Conservation (phyloP, 257 asterid genomes). For the Rehmannia glutinosa region DNA sequence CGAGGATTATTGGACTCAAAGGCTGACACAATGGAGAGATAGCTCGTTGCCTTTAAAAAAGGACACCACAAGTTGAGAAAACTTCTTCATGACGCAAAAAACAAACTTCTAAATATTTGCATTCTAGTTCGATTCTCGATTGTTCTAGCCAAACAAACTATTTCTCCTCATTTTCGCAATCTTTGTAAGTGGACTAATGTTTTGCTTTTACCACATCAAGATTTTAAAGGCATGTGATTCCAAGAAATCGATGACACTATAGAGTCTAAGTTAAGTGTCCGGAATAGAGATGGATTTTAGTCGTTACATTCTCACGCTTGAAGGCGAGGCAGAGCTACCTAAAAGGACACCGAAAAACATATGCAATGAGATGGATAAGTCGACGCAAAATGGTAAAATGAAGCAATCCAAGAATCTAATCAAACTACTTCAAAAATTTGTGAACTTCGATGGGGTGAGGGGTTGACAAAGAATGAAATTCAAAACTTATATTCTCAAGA, state of each 20-base stretch:
- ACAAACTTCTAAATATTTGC: neutral
- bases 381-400: slow-evolving; percentile 12
- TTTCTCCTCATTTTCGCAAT: neutral
- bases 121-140: neutral
- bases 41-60: no score
- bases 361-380: neutral
- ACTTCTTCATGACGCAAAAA: slow-evolving; percentile 5
- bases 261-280: no score
- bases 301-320: slow-evolving; percentile 21
- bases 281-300: slow-evolving; percentile 6
- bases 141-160: slow-evolving; percentile 11
- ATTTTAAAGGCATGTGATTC: neutral
- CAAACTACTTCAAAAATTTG: slow-evolving; percentile 12
- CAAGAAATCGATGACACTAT: neutral
- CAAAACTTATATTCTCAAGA: slow-evolving; percentile 19
- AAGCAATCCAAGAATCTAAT: slow-evolving; percentile 13
- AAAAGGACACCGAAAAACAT: neutral
- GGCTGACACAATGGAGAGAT: no score
- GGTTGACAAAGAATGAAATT: slow-evolving; percentile 14
- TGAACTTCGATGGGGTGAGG: slow-evolving; percentile 11
- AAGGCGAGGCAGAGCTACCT: slow-evolving; percentile 20
- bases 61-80: slow-evolving; percentile 8
- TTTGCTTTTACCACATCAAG: neutral
- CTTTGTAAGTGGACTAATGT: neutral
- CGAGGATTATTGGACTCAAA: slow-evolving; percentile 21